Conservation (phyloP, 345 rosid genomes). For the Populus simonii region DNA sequence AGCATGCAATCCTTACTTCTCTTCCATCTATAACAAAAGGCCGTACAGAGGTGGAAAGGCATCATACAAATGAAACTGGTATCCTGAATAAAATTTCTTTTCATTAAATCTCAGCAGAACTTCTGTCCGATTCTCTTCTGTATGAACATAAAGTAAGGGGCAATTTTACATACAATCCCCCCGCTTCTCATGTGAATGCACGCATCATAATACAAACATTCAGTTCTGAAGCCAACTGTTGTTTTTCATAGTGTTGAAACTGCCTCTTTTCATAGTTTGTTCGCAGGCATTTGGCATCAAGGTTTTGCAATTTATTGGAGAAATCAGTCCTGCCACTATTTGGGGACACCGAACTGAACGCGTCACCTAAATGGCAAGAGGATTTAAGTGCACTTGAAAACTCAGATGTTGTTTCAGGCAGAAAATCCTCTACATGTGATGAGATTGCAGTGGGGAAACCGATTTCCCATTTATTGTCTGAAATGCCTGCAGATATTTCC, state of each 20-base stretch:
- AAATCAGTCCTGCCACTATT: conserved; percentile 35
- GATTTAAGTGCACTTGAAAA: conserved; percentile 49
- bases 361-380: conserved; percentile 60
- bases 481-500: conserved; percentile 2
- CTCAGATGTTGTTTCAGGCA: conserved; percentile 27
- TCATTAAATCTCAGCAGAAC: conserved; percentile 55
- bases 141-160: conserved; percentile 67
- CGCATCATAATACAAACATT: no score
- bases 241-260: conserved; percentile 10
- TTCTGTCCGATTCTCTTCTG: conserved; percentile 55
- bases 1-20: conserved; percentile 48
- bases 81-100: conserved; percentile 36
- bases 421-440: conserved; percentile 8
- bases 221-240: no score
- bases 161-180: background rate
- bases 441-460: conserved; percentile 8
- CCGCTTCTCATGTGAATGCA: no score
- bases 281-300: conserved; percentile 73
- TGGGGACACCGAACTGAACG: conserved; percentile 37
- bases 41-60: conserved; percentile 24
- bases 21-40: conserved; percentile 37
- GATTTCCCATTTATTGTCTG: conserved; percentile 20
- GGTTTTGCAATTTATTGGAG: conserved; percentile 54
- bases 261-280: conserved; percentile 62
- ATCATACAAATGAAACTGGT: conserved; percentile 26